A percentile compares a stretch with the other conserved stretches of the same genome.
phyloP scores from a whole-genome alignment of 2,329 filamentous ascomycete species.

The Hypoxylon rubiginosum region DNA sequence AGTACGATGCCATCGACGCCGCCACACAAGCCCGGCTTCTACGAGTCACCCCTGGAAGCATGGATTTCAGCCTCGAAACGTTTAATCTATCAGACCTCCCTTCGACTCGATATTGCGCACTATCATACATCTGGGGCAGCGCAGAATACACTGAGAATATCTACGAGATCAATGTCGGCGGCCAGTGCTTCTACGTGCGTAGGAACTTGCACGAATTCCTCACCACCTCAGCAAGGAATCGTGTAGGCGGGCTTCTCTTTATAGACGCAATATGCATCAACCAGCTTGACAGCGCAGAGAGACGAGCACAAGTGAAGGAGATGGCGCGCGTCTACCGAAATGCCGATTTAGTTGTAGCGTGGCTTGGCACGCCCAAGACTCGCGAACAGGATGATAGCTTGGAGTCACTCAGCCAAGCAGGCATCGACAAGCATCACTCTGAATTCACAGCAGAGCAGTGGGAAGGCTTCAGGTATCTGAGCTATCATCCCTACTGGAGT shows the following conservation, averaged over 20 bases:
- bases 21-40: constrained; percentile 14
- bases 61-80: constrained; percentile 14
- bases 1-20: constrained; percentile 18
- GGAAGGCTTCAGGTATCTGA: constrained; percentile 32
- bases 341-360: constrained; percentile 31
- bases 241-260: constrained; percentile 29
- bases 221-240: constrained; percentile 4
- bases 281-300: constrained; percentile 27
- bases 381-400: constrained; percentile 3
- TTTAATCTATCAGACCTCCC: constrained; percentile 20
- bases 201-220: constrained; percentile 38
- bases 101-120: constrained; percentile 11
- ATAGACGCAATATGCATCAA: constrained; percentile 41
- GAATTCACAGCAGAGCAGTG: constrained; percentile 23
- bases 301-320: constrained; percentile 24
- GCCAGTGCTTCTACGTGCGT: constrained; percentile 31
- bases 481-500: constrained; percentile 36
- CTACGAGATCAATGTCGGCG: constrained; percentile 23
- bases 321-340: constrained; percentile 35
- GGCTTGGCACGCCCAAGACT: constrained; percentile 21
- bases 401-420: constrained; percentile 11
- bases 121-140: constrained; percentile 32
- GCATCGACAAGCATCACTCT: background rate
- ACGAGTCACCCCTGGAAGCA: background rate
- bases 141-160: constrained; percentile 12